Conservation (phyloP, 2,329 filamentous ascomycete genomes). For the Clonostachys rhizophaga region DNA sequence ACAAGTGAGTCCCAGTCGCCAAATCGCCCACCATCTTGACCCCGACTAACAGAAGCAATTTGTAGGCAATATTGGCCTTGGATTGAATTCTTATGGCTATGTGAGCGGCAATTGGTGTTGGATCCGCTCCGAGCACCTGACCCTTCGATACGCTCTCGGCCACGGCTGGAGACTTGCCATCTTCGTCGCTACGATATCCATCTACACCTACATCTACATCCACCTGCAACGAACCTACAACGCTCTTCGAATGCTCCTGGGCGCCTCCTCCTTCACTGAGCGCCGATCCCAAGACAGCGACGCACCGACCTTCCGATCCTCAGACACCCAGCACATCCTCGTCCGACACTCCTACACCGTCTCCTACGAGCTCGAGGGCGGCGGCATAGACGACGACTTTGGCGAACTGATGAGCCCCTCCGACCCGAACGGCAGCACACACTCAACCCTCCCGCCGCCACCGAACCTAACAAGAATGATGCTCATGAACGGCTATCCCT, state of each 20-base stretch:
- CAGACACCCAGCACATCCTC: conserved; percentile 4
- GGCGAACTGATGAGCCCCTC: not conserved
- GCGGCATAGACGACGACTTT: not conserved
- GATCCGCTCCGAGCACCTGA: conserved; percentile 22
- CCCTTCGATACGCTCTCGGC: conserved; percentile 32
- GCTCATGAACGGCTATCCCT: conserved; percentile 28
- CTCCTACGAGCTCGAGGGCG: conserved; percentile 3
- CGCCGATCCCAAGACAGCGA: too few relatives aligned
- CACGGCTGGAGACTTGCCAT: conserved; percentile 36
- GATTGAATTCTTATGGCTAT: conserved; percentile 14
- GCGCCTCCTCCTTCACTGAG: too few relatives aligned
- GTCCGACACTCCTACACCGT: conserved; percentile 3
- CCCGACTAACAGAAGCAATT: not conserved
- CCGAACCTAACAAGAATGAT: conserved; percentile 20
- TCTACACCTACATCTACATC: conserved; percentile 31
- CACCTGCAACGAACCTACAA: conserved; percentile 1
- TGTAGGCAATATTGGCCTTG: conserved; percentile 4
- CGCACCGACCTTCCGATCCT: too few relatives aligned
- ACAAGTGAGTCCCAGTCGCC: conserved; percentile 15
- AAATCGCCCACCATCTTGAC: not conserved
- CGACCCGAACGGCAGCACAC: not conserved
- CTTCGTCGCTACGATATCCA: conserved; percentile 26
- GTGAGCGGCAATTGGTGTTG: conserved; percentile 40
- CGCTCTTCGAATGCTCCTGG: too few relatives aligned
- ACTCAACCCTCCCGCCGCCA: conserved; percentile 3